Evolutionary conservation across 2,329 filamentous ascomycete species (phyloP), one percentile per base, ranked within the genome.

Genomic region (Pseudopithomyces chartarum): DNA sequence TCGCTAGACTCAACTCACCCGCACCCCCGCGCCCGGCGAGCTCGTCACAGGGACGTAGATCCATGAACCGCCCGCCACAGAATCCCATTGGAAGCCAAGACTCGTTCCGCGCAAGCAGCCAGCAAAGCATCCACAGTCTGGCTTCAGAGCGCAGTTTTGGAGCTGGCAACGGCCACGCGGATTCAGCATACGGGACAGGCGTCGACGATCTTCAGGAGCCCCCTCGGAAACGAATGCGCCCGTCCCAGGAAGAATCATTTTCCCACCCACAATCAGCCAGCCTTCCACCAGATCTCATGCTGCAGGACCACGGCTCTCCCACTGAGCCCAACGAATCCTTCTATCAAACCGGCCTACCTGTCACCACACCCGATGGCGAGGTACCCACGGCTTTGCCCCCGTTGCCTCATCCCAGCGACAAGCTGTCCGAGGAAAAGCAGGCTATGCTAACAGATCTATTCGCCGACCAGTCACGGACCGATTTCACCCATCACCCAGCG

Each of bases 1-100:
- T 80, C 23, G 94, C 95, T 15, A 86, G 94, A 12, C 90, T 97
- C 67, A 93, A 97, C 73, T 97, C 93, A 2, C 92, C 93, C 1
- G 89, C 85, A 15, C 48, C 48, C 7, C 90, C 90, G 4, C 82
- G 90, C 45, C 80, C 81, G 17, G 77, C 77, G 32, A 87, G 85
- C 63, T 87, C 87, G 8, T 86, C 86, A 2, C 84, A 87, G 22
- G 83, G 88, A 40, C 85, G 89, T 0, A 84, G 87, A 36, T 87
- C 88, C 64, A 90, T 90, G 70, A 85, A 90, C 54, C 83, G 88
- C 3, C 90, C 88, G 2, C 87, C 88, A 73, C 88, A 91, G 63
- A 89, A 89, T 52, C 81, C 82, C 50, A 78, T 84, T 61, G 79
- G 79, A 56, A 85, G 82, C 65, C 85, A 88, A 84, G 90, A 68